A percentile compares a stretch with the other conserved stretches of the same genome.
phyloP scores from a whole-genome alignment of 768 basidiomycete genomes.

The Boletus reticuloceps region DNA sequence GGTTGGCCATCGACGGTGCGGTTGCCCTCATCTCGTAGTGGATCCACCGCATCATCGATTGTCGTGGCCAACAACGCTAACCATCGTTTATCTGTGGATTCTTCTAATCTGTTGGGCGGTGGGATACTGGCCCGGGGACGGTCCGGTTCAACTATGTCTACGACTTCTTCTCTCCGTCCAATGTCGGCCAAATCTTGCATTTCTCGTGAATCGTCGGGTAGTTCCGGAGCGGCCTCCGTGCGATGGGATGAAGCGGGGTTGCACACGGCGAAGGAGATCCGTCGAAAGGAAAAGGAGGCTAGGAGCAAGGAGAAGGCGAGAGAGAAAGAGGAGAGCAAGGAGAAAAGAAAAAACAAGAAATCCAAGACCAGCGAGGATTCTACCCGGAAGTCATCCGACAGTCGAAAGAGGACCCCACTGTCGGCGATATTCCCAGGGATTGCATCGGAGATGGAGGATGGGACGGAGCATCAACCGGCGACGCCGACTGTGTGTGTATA shows the following conservation, averaged over 20 bases:
- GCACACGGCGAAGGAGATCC: slow-evolving; percentile 46
- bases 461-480: not conserved
- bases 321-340: slow-evolving; percentile 24
- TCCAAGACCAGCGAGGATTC: slow-evolving; percentile 31
- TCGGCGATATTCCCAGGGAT: slow-evolving; percentile 58
- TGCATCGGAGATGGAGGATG: slow-evolving; percentile 15
- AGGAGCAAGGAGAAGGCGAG: slow-evolving; percentile 37
- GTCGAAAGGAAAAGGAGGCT: slow-evolving; percentile 37
- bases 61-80: slow-evolving; percentile 12
- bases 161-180: slow-evolving; percentile 47
- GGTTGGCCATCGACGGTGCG: slow-evolving; percentile 59
- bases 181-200: slow-evolving; percentile 39
- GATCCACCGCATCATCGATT: slow-evolving; percentile 36
- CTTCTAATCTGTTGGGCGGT: slow-evolving; percentile 27
- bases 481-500: slow-evolving; percentile 50
- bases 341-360: slow-evolving; percentile 33
- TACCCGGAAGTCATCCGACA: slow-evolving; percentile 48
- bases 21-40: slow-evolving; percentile 35
- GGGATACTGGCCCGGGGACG: slow-evolving; percentile 34
- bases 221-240: slow-evolving; percentile 44
- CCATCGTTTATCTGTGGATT: slow-evolving; percentile 32
- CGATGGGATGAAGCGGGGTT: slow-evolving; percentile 51
- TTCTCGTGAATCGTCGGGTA: slow-evolving; percentile 40
- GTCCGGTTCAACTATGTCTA: slow-evolving; percentile 40
- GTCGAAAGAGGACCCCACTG: slow-evolving; percentile 51